Evolutionary conservation across 345 rosid species (phyloP).

Genomic region (Mallotus nudiflorus): DNA sequence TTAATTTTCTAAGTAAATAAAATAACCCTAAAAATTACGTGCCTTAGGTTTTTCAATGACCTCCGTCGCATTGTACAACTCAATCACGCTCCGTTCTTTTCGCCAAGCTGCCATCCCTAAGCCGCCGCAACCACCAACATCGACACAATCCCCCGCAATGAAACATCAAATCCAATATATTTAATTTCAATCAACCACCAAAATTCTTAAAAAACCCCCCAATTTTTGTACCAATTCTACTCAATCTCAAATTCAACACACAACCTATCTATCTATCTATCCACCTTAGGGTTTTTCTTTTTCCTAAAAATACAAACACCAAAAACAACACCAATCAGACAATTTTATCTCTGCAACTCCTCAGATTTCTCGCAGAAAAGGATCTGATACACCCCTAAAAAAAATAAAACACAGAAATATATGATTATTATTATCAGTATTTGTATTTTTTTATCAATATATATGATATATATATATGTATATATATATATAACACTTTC

Average conservation of each 20-base stretch:
- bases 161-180: constrained; percentile 29
- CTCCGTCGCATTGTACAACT: constrained; percentile 38
- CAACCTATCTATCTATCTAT: neutral
- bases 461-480: too few relatives aligned
- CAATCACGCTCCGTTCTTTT: constrained; percentile 36
- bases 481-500: too few relatives aligned
- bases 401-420: too few relatives aligned
- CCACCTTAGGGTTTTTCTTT: constrained; percentile 1
- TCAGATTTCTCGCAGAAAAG: too few relatives aligned
- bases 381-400: too few relatives aligned
- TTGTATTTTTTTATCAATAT: too few relatives aligned
- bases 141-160: constrained; percentile 28
- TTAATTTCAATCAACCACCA: neutral
- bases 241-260: constrained; percentile 1
- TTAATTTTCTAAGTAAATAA: neutral
- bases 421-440: too few relatives aligned
- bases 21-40: constrained; percentile 26
- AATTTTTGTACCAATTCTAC: neutral
- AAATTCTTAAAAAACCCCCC: too few relatives aligned
- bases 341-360: too few relatives aligned
- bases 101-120: constrained; percentile 32
- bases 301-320: neutral
- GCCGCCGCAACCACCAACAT: constrained; percentile 14
- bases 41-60: constrained; percentile 49
- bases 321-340: constrained; percentile 13